These are phyloP conservation scores for Luzula sylvatica DNA, from an alignment of 176 grass and related monocot genomes.

Conservation along the genomic window DNA sequence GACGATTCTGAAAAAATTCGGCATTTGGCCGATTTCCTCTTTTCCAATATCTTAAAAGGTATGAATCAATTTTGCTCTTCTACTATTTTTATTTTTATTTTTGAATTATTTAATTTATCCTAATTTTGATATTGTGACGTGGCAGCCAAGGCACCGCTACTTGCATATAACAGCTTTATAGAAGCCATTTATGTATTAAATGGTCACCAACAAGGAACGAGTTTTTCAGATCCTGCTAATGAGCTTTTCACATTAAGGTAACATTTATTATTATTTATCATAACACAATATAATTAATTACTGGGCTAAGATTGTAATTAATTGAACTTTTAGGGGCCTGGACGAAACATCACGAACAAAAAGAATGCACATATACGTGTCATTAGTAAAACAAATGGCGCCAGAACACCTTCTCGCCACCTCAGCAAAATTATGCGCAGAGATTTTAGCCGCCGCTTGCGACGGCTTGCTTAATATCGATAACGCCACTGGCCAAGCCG, in stretches of 20 bases:
- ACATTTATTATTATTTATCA: slow-evolving; percentile 13
- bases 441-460: slow-evolving; percentile 87
- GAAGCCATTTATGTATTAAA: slow-evolving; percentile 92
- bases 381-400: slow-evolving; percentile 97
- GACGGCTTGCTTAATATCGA: slow-evolving; percentile 85
- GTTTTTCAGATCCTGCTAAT: slow-evolving; percentile 29
- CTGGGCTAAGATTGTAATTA: slow-evolving; percentile 3
- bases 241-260: slow-evolving; percentile 63
- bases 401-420: slow-evolving; percentile 96
- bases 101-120: slow-evolving; percentile 5
- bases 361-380: slow-evolving; percentile 86
- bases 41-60: slow-evolving; percentile 90
- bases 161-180: slow-evolving; percentile 99
- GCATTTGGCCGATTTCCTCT: slow-evolving; percentile 77
- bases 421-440: slow-evolving; percentile 86
- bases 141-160: slow-evolving; percentile 89
- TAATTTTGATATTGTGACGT: slow-evolving; percentile 21
- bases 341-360: slow-evolving; percentile 64
- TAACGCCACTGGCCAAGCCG: slow-evolving; percentile 56
- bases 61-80: slow-evolving; percentile 3
- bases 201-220: slow-evolving; percentile 38
- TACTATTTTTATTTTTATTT: neutral
- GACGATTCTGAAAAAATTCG: slow-evolving; percentile 86
- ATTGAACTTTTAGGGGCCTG: slow-evolving; percentile 44
- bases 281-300: neutral